Percentiles rank a stretch among this genome's conserved stretches.
phyloP scores from a whole-genome alignment of 2,329 filamentous ascomycete genomes.

The Cercospora sesami region DNA sequence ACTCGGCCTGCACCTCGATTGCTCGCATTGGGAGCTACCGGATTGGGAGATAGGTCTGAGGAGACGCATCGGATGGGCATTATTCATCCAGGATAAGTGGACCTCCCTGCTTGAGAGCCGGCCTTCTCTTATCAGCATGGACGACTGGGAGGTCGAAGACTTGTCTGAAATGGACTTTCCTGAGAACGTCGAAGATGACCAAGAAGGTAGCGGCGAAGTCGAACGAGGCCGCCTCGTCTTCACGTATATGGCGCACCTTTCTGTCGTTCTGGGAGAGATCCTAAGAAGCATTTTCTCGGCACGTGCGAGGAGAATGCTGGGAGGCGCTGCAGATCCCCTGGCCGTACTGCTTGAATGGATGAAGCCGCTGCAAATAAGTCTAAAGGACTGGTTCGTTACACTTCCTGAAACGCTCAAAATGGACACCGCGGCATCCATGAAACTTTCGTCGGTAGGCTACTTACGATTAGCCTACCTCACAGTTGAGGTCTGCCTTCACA shows the following conservation, averaged over 20 bases:
- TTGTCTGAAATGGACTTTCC: conserved; percentile 36
- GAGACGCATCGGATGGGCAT: conserved; percentile 33
- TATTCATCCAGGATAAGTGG: conserved; percentile 38
- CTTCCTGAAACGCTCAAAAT: conserved; percentile 32
- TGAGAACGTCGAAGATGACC: conserved; percentile 34
- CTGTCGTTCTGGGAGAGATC: conserved; percentile 30
- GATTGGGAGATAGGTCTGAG: conserved; percentile 36
- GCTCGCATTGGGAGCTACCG: conserved; percentile 33
- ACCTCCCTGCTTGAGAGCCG: conserved; percentile 33
- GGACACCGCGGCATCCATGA: conserved; percentile 34
- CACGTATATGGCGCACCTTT: conserved; percentile 35
- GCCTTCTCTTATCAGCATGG: conserved; percentile 30
- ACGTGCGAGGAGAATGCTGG: conserved; percentile 24
- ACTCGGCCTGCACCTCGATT: conserved; percentile 42
- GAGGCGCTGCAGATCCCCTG: conserved; percentile 23
- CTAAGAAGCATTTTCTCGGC: conserved; percentile 29
- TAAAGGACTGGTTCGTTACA: conserved; percentile 32
- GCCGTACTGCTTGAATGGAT: conserved; percentile 26
- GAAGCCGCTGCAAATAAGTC: conserved; percentile 32
- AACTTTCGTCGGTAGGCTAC: conserved; percentile 42
- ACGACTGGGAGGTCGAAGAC: conserved; percentile 33
- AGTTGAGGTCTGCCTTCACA: conserved; percentile 49
- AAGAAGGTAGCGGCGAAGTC: conserved; percentile 36
- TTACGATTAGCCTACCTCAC: conserved; percentile 50
- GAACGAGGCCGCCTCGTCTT: conserved; percentile 34